phyloP scores from a whole-genome alignment of 2,329 filamentous ascomycete species.

The Fusarium proliferatum region DNA sequence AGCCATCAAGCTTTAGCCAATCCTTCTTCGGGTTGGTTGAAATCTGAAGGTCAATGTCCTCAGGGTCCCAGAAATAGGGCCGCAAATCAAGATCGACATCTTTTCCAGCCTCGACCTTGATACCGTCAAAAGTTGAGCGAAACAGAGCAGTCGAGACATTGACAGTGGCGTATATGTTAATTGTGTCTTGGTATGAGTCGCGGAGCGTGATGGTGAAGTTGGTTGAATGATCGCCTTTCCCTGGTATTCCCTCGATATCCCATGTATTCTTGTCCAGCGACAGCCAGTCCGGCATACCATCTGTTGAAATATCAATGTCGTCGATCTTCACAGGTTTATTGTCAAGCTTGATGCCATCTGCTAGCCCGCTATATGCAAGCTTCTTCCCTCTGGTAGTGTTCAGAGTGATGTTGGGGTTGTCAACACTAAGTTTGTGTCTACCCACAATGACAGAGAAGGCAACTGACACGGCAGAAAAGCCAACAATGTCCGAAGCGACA shows the following conservation, averaged over 20 bases:
- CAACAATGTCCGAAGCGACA: conserved; percentile 82
- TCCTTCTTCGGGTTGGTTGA: conserved; percentile 50
- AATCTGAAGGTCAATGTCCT: conserved; percentile 53
- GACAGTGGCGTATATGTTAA: conserved; percentile 63
- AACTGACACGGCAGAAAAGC: conserved; percentile 75
- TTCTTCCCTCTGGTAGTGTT: conserved; percentile 65
- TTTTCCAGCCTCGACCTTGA: conserved; percentile 56
- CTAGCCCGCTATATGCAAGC: conserved; percentile 65
- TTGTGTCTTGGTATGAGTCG: conserved; percentile 69
- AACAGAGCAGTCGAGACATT: conserved; percentile 55
- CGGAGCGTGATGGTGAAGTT: conserved; percentile 72
- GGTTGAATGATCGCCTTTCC: conserved; percentile 65
- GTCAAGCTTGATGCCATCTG: conserved; percentile 67
- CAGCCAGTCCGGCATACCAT: conserved; percentile 75
- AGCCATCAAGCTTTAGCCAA: conserved; percentile 57
- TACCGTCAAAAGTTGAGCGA: conserved; percentile 51
- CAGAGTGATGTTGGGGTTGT: conserved; percentile 65
- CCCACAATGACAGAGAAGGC: conserved; percentile 79
- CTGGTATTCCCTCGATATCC: conserved; percentile 72
- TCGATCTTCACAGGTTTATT: conserved; percentile 59
- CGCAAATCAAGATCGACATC: conserved; percentile 57
- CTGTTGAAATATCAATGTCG: conserved; percentile 64
- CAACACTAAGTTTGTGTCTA: conserved; percentile 74
- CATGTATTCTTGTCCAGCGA: conserved; percentile 71
- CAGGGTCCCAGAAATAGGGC: conserved; percentile 55